Evolutionary conservation across 371 early-diverging fungal species (phyloP), one percentile per base, ranked within the genome.

Genomic region (Lichtheimia ornata): DNA sequence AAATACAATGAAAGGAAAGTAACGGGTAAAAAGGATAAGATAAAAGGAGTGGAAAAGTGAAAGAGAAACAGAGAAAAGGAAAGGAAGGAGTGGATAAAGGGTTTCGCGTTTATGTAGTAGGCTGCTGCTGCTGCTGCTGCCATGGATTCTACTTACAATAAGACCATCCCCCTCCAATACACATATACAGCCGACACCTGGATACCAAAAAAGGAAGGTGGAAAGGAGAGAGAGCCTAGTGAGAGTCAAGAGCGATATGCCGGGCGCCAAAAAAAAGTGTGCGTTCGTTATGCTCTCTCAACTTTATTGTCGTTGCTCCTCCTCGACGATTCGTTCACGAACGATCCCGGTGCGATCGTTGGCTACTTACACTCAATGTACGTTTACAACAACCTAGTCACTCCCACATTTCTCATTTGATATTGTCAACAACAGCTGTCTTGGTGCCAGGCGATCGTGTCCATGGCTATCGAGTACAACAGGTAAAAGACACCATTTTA

Each of bases 391-490:
- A 1, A 12, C 14, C 17, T n/a, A n/a, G n/a, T 2, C 11, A 2
- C 5, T 22, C 17, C 6, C 11, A 0, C n/a, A n/a, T 47, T 5
- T 47, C 5, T 47, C 47, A 18, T 4, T 45, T 47, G 47, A n/a
- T n/a, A 22, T 18, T 18, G 18, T 47, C 47, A 47, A 45, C 45
- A 18, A 25, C 28, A 20, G 54, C 7, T 43, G 20, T 51, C 25
- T 43, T 62, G 18, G 49, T 54, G 15, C 53, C 66, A n/a, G 70
- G 70, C 24, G 66, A 70, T 42, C 66, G 59, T 13, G 44, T 70
- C 9, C 66, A 70, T 61, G 70, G 70, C 5, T 70, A 70, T 50
- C 59, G 54, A 5, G 69, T 68, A 15, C 44, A 68, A 25, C 69
- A 68, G 59, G 63, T 56, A 50, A 20, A n/a, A 12, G 9, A 2